phyloP scores from a whole-genome alignment of 1,139 yeast genomes.

The Blastobotrys petasosporus region DNA sequence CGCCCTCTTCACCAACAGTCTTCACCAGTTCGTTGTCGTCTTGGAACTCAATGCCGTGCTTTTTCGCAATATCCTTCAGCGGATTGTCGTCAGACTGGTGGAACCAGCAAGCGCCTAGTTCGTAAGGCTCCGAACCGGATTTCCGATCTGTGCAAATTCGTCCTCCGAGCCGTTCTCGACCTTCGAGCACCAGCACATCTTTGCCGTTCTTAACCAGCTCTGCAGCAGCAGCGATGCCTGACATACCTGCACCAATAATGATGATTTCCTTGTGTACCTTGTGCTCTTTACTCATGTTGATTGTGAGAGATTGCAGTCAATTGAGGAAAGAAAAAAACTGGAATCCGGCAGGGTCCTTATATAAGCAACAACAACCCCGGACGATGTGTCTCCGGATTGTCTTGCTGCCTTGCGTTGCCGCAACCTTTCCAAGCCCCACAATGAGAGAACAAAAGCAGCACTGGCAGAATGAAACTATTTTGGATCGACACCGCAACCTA shows the following conservation, averaged over 20 bases:
- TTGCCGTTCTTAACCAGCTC: slow-evolving; percentile 43
- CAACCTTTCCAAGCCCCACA: too few species aligned
- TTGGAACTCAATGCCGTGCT: slow-evolving; percentile 25
- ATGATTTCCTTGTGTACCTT: slow-evolving; percentile 19
- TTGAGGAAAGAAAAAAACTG: not conserved
- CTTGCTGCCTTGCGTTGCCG: too few species aligned
- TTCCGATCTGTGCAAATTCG: slow-evolving; percentile 27
- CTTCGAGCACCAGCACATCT: slow-evolving; percentile 48
- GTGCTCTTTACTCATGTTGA: not conserved
- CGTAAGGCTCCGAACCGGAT: slow-evolving; percentile 34
- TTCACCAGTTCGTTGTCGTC: slow-evolving; percentile 45
- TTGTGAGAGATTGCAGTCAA: slow-evolving; percentile 3
- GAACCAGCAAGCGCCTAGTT: slow-evolving; percentile 86
- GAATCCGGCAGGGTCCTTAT: too few species aligned
- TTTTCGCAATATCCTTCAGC: slow-evolving; percentile 33
- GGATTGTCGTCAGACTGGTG: slow-evolving; percentile 71
- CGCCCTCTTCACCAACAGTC: slow-evolving; percentile 32
- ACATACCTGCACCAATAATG: slow-evolving; percentile 65
- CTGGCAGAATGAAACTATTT: too few species aligned
- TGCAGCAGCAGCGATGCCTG: slow-evolving; percentile 76
- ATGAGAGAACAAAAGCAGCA: too few species aligned
- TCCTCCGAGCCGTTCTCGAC: slow-evolving; percentile 57
- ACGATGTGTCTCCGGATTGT: too few species aligned
- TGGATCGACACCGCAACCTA: too few species aligned
- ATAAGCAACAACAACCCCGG: too few species aligned